Conservation (phyloP, 805 yeast species). For the Wickerhamiella qilinensis region DNA sequence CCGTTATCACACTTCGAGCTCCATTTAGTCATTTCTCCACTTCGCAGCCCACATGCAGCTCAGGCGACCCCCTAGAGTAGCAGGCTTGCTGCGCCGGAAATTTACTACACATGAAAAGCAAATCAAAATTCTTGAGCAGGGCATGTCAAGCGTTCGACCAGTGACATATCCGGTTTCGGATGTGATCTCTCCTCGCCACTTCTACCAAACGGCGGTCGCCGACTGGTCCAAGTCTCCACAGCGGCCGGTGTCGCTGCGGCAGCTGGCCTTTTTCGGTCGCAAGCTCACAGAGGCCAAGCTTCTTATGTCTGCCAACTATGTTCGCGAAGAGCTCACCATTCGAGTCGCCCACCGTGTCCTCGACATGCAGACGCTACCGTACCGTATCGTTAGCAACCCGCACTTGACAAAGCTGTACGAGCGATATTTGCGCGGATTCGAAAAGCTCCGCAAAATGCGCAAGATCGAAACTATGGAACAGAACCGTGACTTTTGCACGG, state of each 20-base stretch:
- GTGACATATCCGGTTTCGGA: constrained; percentile 24
- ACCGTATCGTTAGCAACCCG: constrained; percentile 66
- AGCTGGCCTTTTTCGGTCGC: constrained; percentile 79
- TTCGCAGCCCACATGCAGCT: neutral
- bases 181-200: constrained; percentile 53
- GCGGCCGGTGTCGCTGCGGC: constrained; percentile 80
- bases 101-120: constrained; percentile 6
- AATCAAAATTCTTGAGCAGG: constrained; percentile 5
- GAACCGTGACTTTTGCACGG: constrained; percentile 54
- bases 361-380: constrained; percentile 71
- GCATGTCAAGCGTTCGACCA: neutral
- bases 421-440: constrained; percentile 75
- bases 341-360: constrained; percentile 66
- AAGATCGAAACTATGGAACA: constrained; percentile 54
- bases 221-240: constrained; percentile 52
- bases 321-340: constrained; percentile 67
- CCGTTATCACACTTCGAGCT: too few species aligned
- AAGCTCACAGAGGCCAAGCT: constrained; percentile 61
- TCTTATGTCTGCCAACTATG: constrained; percentile 74
- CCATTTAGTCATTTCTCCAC: neutral
- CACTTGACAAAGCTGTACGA: constrained; percentile 82
- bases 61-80: neutral
- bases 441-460: constrained; percentile 62
- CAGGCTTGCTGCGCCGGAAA: neutral
- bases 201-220: constrained; percentile 59